Evolutionary conservation across 345 rosid genomes (phyloP), one percentile per base, ranked within the genome.

Genomic region (Citrus medica): DNA sequence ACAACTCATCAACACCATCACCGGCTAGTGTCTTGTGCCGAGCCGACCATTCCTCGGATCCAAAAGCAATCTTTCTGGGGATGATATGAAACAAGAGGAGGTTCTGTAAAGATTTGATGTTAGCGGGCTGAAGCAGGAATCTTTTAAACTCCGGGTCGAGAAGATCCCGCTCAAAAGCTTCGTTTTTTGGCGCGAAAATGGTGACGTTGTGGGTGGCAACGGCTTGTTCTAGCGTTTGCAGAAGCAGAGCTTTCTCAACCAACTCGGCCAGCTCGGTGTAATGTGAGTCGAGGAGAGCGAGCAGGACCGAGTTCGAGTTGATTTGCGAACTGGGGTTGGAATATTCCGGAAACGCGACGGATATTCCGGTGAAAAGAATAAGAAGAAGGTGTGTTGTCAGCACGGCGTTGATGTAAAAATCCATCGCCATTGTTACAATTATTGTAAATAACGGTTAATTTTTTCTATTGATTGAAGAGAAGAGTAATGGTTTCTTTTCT

Each of bases 231-330:
- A 89, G 86, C 33, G 87, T 78, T 35, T 84, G 90, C 6, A 89
- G 82, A 9, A 89, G 89, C 71, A 89, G 84, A 1, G 88, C 92
- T 74, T 89, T 89, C 67, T 89, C 92, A 7, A 87, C 84, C 40
- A 89, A 78, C 58, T 89, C 92, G 8, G 92, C 86, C 14, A 89
- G 82, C 74, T 85, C 88, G 5, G 92, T 89, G 78, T 89, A 89
- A 79, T 80, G 89, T 37, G 90, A 89, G 83, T 87, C 92, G 9
- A 89, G 90, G 53, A 89, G 87, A 17, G 92, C 89, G 7, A 89
- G 88, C n/a, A 89, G 84, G 53, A 89, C 82, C 0, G 90, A 89
- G 84, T 87, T 89, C 42, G 90, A 87, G 86, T 84, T 89, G 67
- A 89, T 85, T 81, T 80, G 86, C 13, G 24, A 71, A 5, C 58